Conservation (phyloP, 805 yeast species). For the Cyberlindnera subsufficiens region DNA sequence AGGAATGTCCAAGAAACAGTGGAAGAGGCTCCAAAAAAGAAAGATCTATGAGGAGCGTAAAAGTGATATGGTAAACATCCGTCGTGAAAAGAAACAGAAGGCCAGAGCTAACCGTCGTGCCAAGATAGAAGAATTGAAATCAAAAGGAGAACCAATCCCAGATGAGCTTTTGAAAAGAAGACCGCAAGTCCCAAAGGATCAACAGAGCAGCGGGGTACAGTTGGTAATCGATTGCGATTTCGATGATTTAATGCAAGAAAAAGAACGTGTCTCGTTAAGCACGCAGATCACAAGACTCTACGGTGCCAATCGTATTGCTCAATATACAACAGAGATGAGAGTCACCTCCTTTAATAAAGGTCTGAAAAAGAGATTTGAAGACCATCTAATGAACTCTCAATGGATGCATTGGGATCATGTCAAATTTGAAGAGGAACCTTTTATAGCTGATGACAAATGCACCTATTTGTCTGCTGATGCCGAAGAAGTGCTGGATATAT, state of each 20-base stretch:
- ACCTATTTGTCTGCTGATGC: constrained; percentile 88
- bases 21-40: constrained; percentile 65
- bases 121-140: constrained; percentile 27
- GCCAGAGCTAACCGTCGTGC: constrained; percentile 36
- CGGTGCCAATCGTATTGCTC: constrained; percentile 64
- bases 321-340: constrained; percentile 48
- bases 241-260: constrained; percentile 82
- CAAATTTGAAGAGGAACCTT: constrained; percentile 33
- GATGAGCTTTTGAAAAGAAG: constrained; percentile 33
- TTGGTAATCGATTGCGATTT: constrained; percentile 85
- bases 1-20: constrained; percentile 83
- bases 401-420: constrained; percentile 67
- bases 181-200: constrained; percentile 33
- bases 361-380: constrained; percentile 64
- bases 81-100: constrained; percentile 49
- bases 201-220: constrained; percentile 40
- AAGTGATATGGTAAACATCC: constrained; percentile 48
- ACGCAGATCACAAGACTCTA: constrained; percentile 80
- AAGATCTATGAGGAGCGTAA: constrained; percentile 58
- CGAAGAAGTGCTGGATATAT: constrained; percentile 53
- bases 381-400: constrained; percentile 43
- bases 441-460: constrained; percentile 28
- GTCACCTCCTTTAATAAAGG: constrained; percentile 63
- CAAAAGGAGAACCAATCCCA: constrained; percentile 34
- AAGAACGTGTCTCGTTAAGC: constrained; percentile 62